Percentiles rank a stretch among this genome's conserved stretches.
phyloP scores from a whole-genome alignment of 176 grass and related monocot species.

The Oryza meyeriana region DNA sequence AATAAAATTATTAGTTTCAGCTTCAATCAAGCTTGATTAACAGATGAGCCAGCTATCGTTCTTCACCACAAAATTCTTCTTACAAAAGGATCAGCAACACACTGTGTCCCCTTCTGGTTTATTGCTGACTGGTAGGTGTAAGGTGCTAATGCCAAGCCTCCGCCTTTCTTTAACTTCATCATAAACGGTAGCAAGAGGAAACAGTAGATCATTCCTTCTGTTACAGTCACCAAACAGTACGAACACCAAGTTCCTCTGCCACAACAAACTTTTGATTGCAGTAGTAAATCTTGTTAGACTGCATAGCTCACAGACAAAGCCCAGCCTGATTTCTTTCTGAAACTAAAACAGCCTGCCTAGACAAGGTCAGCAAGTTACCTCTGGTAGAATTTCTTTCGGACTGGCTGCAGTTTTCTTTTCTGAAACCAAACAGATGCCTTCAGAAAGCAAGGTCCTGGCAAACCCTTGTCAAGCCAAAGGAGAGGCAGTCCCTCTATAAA shows the following conservation, averaged over 20 bases:
- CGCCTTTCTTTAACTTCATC: neutral
- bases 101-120: neutral
- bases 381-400: no score
- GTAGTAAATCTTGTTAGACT: no score
- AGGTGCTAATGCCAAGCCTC: neutral
- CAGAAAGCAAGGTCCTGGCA: neutral
- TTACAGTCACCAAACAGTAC: neutral
- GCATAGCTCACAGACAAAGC: neutral
- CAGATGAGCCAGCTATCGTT: conserved; percentile 10
- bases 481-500: neutral
- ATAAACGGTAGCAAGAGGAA: neutral
- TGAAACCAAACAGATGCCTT: neutral
- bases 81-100: neutral
- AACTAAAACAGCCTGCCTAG: neutral
- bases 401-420: neutral
- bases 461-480: neutral
- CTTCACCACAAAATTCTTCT: neutral
- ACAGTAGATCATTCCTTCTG: neutral
- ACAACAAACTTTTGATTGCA: no score
- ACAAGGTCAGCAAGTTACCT: no score
- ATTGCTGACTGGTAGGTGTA: neutral
- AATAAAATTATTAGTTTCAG: no score
- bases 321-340: neutral
- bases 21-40: neutral
- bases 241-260: neutral